Percentiles rank a stretch among this genome's conserved stretches.
Conservation (phyloP, 257 asterid species). For the Voacanga thouarsii region DNA sequence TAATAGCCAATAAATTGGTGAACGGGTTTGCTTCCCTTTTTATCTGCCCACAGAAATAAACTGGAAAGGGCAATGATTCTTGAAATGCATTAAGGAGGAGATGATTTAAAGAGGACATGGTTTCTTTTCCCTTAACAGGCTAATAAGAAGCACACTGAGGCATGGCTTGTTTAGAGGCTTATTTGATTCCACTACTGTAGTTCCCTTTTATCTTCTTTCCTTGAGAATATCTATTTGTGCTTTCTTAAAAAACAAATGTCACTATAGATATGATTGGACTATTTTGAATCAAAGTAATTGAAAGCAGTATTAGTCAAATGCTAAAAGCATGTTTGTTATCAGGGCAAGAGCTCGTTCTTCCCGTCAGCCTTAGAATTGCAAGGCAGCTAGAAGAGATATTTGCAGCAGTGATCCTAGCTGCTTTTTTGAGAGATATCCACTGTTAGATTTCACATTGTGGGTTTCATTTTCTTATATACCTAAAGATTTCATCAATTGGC, state of each 20-base stretch:
- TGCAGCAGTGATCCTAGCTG: neutral
- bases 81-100: slow-evolving; percentile 11
- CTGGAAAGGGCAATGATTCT: slow-evolving; percentile 7
- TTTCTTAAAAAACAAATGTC: neutral
- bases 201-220: neutral
- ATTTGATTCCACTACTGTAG: neutral
- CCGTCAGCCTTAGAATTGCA: neutral
- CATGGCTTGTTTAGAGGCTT: neutral
- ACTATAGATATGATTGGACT: neutral
- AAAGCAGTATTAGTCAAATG: neutral
- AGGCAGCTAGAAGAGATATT: neutral
- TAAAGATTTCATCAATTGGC: neutral
- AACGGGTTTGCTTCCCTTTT: slow-evolving; percentile 4
- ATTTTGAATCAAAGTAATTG: neutral
- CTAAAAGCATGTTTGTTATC: neutral
- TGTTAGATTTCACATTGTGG: neutral
- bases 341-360: neutral
- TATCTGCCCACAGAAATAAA: slow-evolving; percentile 4
- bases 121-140: slow-evolving; percentile 6
- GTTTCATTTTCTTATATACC: neutral
- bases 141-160: slow-evolving; percentile 9
- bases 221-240: neutral
- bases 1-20: slow-evolving; percentile 9
- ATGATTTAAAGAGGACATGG: too few species aligned
- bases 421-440: neutral